phyloP scores from a whole-genome alignment of 345 rosid genomes.

The Geranium rotundifolium region DNA sequence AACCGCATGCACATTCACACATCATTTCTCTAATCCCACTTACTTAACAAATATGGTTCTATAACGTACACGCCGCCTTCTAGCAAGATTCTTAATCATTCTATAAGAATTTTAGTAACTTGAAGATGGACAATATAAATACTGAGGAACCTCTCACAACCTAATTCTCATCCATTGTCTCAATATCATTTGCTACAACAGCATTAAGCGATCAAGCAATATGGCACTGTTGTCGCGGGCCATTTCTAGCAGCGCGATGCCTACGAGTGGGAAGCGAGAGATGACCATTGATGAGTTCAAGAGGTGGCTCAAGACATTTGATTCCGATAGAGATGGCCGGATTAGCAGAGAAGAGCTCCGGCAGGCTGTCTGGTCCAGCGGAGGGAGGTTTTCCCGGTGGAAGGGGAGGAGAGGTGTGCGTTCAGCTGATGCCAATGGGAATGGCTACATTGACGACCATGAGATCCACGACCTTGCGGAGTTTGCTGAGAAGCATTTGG shows the following conservation, averaged over 20 bases:
- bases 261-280: neutral
- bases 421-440: slow-evolving; percentile 6
- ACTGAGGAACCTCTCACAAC: too few relatives aligned
- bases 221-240: neutral
- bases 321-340: slow-evolving; percentile 13
- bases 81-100: too few relatives aligned
- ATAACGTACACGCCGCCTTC: too few relatives aligned
- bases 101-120: too few relatives aligned
- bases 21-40: too few relatives aligned
- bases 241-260: neutral
- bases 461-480: slow-evolving; percentile 10
- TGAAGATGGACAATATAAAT: too few relatives aligned
- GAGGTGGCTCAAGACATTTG: slow-evolving; percentile 11
- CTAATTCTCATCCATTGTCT: too few relatives aligned
- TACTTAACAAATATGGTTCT: too few relatives aligned
- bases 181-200: too few relatives aligned
- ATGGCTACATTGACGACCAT: slow-evolving; percentile 9
- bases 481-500: slow-evolving; percentile 8
- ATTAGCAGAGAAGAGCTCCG: slow-evolving; percentile 22
- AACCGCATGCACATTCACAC: too few relatives aligned
- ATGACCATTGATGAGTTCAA: slow-evolving; percentile 18
- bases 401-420: slow-evolving; percentile 1
- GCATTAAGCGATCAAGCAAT: too few relatives aligned
- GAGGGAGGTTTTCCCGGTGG: slow-evolving; percentile 9
- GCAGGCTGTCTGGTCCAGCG: slow-evolving; percentile 9